Base-by-base conservation (phyloP, 768 basidiomycete genomes). In the Amanita subjunquillea region DNA sequence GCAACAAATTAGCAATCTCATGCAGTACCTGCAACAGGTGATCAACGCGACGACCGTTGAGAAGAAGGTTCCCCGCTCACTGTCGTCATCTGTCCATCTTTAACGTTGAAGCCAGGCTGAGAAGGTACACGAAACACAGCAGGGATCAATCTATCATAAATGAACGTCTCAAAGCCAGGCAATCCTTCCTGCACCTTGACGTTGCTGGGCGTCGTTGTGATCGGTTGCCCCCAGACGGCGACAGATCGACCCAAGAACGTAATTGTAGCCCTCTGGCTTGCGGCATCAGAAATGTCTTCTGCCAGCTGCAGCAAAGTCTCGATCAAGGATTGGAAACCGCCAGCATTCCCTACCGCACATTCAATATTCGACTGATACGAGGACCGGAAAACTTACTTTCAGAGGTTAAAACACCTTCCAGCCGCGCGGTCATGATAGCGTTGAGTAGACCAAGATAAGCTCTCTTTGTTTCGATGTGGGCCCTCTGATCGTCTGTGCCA, bases 81-180 rank as follows among this genome's bases (percentile, higher is more conserved):
- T 62, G 85, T 78, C 47, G 86, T 73, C 62, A 85, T 82, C 60
- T 92, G 90, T 2, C 89, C 91, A 62, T 96, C 92, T 62, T 89
- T 90, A 58, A 86, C 72, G 62, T 93, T 94, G 64, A 96, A 90
- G 38, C 83, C 79, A 0, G 86, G 81, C 7, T 76, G 72, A 9
- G 88, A 83, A 1, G 91, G 80, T 3, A 97, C 80, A 6, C 82
- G 76, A 66, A 99, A 96, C 22, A 84, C 85, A 2, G 81, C 71
- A 9, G 91, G 89, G 48, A 98, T 72, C 32, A 95, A 68, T 10
- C 83, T 79, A 56, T 93, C 87, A 60, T 98, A 98, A 29, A 95
- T 78, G 64, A 94, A 94, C 12, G 80, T 78, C 58, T 97, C 93
- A 58, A 96, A 97, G 0, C 95, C 94, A 9, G 92, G 91, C 41